Evolutionary conservation across 257 asterid species (phyloP), one percentile per base, ranked within the genome.

Genomic region (Nemophila menziesii): DNA sequence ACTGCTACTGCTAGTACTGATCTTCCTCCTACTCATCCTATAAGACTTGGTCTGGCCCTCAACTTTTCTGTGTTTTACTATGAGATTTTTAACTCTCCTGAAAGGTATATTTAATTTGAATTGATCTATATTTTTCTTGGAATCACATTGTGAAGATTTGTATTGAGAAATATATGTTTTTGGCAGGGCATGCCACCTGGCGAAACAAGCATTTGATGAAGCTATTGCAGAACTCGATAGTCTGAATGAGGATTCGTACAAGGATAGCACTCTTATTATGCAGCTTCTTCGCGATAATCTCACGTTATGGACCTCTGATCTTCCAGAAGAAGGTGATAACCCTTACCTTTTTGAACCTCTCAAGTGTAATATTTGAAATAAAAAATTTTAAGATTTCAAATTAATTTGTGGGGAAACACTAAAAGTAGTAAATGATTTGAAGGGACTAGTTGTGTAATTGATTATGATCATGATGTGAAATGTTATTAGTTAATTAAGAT

Each of bases 261-360:
- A 79, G 56, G 92, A 79, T 51, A 79, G 83, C 72, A 79, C 86
- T 61, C 76, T 79, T 55, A 79, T 79, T 57, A 73, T 79, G 92
- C 92, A 79, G 75, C 86, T 79, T 58, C 80, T 76, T 15, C 46
- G 92, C 50, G 92, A 79, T 57, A 79, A 79, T 55, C 82, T 75
- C 37, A 75, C 82, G 21, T 50, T 79, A 42, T 79, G 86, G 92
- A 70, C 92, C 44, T 70, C 92, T 0, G 86, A 79, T 54, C 78
- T 79, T 51, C 76, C 79, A 0, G 92, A 79, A 44, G 93, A 81
- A 52, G 86, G 82, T 64, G 85, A 82, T 77, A 62, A 51, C 9
- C 11, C 8, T 17, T 40, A 13, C 19, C 55, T 51, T 1, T 21
- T 20, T 17, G 43, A 21, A 12, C 14, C 14, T 23, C 22, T 16